Conservation (phyloP, 176 grass and related monocot genomes). For the Dendrocalamus sinicus region DNA sequence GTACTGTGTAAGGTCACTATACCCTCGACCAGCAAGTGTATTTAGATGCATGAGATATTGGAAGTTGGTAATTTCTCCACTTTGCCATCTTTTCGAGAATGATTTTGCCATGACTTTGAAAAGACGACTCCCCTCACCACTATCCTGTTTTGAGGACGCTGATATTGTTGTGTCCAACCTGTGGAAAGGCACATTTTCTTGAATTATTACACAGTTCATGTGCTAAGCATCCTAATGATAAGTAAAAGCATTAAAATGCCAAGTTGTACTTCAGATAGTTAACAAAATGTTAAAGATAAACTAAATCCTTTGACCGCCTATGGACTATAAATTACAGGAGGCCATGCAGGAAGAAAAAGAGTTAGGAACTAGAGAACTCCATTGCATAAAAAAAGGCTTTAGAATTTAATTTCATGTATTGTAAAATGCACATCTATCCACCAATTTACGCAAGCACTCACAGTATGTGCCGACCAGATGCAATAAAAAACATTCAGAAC, state of each 20-base stretch:
- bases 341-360: neutral
- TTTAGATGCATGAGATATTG: conserved; percentile 99
- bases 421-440: conserved; percentile 2
- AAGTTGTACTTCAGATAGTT: conserved; percentile 17
- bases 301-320: neutral
- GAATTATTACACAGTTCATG: conserved; percentile 23
- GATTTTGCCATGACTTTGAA: conserved; percentile 88
- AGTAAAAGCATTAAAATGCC: conserved; percentile 38
- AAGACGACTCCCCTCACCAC: conserved; percentile 86
- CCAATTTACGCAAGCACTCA: conserved; percentile 1
- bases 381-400: neutral
- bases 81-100: conserved; percentile 98
- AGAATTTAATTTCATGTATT: conserved; percentile 20
- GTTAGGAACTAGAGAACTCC: conserved; percentile 5
- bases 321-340: conserved; percentile 7
- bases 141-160: conserved; percentile 89
- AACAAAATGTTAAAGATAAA: conserved; percentile 20
- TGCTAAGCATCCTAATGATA: conserved; percentile 37
- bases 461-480: neutral
- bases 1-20: conserved; percentile 98
- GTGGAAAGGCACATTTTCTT: conserved; percentile 29
- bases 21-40: conserved; percentile 94
- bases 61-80: conserved; percentile 98
- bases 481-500: neutral
- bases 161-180: conserved; percentile 99